Conservation (phyloP, 352 stramenopile genomes). For the Phytophthora cryptogea region DNA sequence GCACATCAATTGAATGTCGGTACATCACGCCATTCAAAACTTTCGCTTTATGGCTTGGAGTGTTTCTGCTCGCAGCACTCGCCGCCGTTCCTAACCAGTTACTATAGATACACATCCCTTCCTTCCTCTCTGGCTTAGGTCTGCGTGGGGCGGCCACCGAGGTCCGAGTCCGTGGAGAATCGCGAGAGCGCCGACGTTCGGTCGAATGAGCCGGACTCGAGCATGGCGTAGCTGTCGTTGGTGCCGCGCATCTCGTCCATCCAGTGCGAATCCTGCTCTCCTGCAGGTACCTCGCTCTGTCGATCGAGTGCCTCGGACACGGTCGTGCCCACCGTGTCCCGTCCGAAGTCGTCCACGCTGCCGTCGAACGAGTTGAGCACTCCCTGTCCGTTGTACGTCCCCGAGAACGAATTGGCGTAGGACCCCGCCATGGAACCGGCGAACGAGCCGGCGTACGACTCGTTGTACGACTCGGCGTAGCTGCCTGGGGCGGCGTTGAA, state of each 20-base stretch:
- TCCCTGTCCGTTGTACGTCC: slow-evolving; percentile 56
- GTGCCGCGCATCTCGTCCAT: slow-evolving; percentile 85
- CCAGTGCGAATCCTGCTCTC: slow-evolving; percentile 56
- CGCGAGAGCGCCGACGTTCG: slow-evolving; percentile 71
- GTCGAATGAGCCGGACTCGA: slow-evolving; percentile 76
- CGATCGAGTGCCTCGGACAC: slow-evolving; percentile 36
- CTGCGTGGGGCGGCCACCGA: slow-evolving; percentile 39
- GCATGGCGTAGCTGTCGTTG: slow-evolving; percentile 84
- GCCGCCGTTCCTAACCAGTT: slow-evolving; percentile 33
- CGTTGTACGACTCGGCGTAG: slow-evolving; percentile 59
- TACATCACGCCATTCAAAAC: slow-evolving; percentile 30
- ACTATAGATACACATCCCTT: slow-evolving; percentile 49
- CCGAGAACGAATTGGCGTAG: slow-evolving; percentile 49
- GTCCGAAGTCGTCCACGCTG: slow-evolving; percentile 43
- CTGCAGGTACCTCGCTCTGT: slow-evolving; percentile 29
- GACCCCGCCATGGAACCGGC: slow-evolving; percentile 37
- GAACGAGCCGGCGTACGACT: slow-evolving; percentile 54
- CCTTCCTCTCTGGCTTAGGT: slow-evolving; percentile 28
- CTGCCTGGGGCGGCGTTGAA: slow-evolving; percentile 49
- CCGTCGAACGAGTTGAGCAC: slow-evolving; percentile 60
- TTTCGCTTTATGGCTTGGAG: slow-evolving; percentile 22
- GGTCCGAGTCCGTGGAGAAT: slow-evolving; percentile 78
- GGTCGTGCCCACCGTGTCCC: slow-evolving; percentile 36
- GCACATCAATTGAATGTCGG: neutral
- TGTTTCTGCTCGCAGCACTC: slow-evolving; percentile 10